Evolutionary conservation across 2,329 filamentous ascomycete genomes (phyloP).

Genomic region (Whalleya microplaca): DNA sequence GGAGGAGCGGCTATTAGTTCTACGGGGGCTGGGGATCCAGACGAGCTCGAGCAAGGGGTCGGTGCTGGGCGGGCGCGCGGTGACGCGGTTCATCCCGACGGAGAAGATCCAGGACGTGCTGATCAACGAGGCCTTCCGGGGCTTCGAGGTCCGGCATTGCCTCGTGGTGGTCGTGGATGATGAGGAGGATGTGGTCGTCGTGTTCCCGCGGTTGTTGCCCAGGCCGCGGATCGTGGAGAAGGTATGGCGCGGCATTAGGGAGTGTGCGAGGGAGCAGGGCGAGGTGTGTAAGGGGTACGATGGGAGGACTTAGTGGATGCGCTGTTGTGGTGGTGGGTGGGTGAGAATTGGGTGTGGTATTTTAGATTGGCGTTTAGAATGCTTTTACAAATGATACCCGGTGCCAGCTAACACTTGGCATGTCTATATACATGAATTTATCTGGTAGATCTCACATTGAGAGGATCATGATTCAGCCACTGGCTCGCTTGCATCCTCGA

Average conservation of each 20-base stretch:
- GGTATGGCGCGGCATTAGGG: constrained; percentile 86
- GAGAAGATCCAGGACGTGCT: constrained; percentile 91
- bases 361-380: constrained; percentile 10
- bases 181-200: constrained; percentile 88
- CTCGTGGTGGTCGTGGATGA: constrained; percentile 87
- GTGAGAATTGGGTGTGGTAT: background rate
- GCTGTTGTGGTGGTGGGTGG: background rate
- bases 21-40: constrained; percentile 89
- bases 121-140: constrained; percentile 91
- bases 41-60: constrained; percentile 65
- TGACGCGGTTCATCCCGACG: constrained; percentile 76
- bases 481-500: constrained; percentile 5
- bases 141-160: constrained; percentile 90
- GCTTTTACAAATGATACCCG: constrained; percentile 14
- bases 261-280: constrained; percentile 53
- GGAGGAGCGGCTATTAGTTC: constrained; percentile 85
- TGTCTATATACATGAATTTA: background rate
- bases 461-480: background rate
- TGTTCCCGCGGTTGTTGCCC: constrained; percentile 84
- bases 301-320: constrained; percentile 10
- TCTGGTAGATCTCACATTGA: background rate
- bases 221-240: constrained; percentile 75
- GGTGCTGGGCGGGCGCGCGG: constrained; percentile 34
- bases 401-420: background rate
- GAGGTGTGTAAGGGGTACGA: constrained; percentile 36